Base-by-base conservation (phyloP, 805 yeast genomes). In the Schwanniomyces sp. region DNA sequence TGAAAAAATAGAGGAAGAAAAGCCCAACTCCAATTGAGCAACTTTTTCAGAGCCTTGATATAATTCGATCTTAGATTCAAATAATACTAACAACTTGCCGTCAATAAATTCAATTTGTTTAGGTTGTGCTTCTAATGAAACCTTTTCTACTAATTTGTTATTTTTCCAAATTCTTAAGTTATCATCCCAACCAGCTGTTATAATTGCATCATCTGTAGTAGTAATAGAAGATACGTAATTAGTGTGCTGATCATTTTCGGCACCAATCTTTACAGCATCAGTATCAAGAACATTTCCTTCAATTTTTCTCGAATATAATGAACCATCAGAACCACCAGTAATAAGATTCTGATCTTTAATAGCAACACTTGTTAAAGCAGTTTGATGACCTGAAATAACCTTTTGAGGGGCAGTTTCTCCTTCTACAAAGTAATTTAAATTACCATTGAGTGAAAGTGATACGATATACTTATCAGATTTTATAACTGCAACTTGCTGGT, bases 181-280 rank as follows among this genome's bases (percentile, higher is more conserved):
- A 60, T 89, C 96, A 66, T 92, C 99, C 98, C 98, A 94, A 3
- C 91, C 95, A 17, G 82, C 73, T n/a, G 90, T 75, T 16, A 81
- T 57, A 6, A 67, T 45, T 0, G 64, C 58, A 0, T 61, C 64
- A 10, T 60, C 58, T 55, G 58, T 24, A 55, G 32, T 45, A 14
- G 64, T 51, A 14, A 79, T 76, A 2, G 84, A 83, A 29, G 80
- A 82, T 40, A 92, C 78, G 52, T 85, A 78, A 54, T 91, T 90
- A 0, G 78, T 61, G 64, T 91, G 97, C 2, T 69, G 67, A 1
- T 65, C 61, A 11, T 77, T 76, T 11, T 46, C 40, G 12, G 51
- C 34, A 25, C 54, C 63, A 9, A 76, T 55, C 9, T 70, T 56
- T 9, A 78, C 76, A 7, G 70, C 63, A 14, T 74, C 50, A 3